A percentile compares a stretch with the other conserved stretches of the same genome.
Evolutionary conservation across 1,139 yeast genomes (phyloP).

Genomic region (Debaryomyces robertsiae): DNA sequence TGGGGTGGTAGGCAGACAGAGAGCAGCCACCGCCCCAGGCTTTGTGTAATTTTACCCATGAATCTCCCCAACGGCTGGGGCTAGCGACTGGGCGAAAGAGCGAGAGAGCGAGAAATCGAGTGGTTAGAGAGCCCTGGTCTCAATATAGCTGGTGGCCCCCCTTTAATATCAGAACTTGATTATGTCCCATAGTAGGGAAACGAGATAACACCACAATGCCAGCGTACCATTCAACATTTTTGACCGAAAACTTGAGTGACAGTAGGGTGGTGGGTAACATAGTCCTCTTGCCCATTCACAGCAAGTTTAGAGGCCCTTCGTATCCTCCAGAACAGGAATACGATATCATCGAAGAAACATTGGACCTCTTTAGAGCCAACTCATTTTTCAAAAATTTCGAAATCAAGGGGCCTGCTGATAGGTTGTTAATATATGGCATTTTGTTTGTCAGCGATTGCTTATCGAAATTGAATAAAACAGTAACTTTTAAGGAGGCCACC

Average conservation of each 20-base stretch:
- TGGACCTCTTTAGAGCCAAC: constrained; percentile 93
- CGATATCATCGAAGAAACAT: constrained; percentile 87
- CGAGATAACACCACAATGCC: constrained; percentile 37
- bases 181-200: not conserved
- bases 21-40: too few species aligned
- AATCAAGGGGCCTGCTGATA: constrained; percentile 92
- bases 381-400: constrained; percentile 96
- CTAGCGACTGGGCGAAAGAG: too few species aligned
- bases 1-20: too few species aligned
- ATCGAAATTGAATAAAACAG: constrained; percentile 53
- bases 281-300: constrained; percentile 78
- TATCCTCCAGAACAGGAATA: constrained; percentile 81
- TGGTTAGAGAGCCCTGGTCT: too few species aligned
- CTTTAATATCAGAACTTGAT: constrained; percentile 5
- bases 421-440: constrained; percentile 95
- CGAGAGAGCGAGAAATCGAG: too few species aligned
- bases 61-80: too few species aligned
- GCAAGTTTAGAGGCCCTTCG: constrained; percentile 89
- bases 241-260: constrained; percentile 55
- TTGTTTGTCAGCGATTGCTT: constrained; percentile 85
- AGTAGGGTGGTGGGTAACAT: constrained; percentile 60
- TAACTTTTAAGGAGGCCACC: constrained; percentile 63
- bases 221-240: constrained; percentile 91
- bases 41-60: too few species aligned
- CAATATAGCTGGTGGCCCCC: not conserved